Evolutionary conservation across 2,329 filamentous ascomycete species (phyloP).

Genomic region (Curvularia verruculosa): DNA sequence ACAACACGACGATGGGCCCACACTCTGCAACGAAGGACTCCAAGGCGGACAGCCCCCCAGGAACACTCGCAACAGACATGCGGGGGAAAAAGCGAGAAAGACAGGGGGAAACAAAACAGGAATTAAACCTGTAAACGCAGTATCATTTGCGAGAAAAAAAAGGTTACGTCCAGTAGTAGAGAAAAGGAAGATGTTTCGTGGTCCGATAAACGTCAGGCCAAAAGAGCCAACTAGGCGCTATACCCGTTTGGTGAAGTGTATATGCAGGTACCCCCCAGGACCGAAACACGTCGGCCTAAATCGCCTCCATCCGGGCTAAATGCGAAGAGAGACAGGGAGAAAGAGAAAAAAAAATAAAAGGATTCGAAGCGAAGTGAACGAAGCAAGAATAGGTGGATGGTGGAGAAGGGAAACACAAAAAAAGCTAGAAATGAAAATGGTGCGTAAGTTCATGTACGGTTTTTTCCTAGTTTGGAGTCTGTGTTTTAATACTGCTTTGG

Average conservation of each 20-base stretch:
- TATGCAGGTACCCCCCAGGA: slow-evolving; percentile 22
- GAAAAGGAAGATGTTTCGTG: slow-evolving; percentile 4
- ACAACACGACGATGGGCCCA: slow-evolving; percentile 10
- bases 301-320: neutral
- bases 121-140: slow-evolving; percentile 13
- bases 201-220: slow-evolving; percentile 16
- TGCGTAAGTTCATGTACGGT: too few relatives aligned
- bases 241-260: slow-evolving; percentile 26
- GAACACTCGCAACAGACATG: slow-evolving; percentile 21
- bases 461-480: neutral
- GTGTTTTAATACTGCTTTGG: too few relatives aligned
- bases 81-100: neutral
- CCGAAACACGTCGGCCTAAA: slow-evolving; percentile 2
- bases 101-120: too few relatives aligned
- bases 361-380: too few relatives aligned
- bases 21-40: slow-evolving; percentile 12
- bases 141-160: slow-evolving; percentile 2
- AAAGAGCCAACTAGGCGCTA: slow-evolving; percentile 25
- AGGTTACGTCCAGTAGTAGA: neutral
- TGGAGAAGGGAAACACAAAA: too few relatives aligned
- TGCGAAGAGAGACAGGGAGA: too few relatives aligned
- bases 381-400: too few relatives aligned
- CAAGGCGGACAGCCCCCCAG: slow-evolving; percentile 23
- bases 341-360: neutral
- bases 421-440: too few relatives aligned